These are phyloP conservation scores for Trypanosoma platydactyli DNA, from an alignment of 208 protist genomes.

Conservation along the genomic window DNA sequence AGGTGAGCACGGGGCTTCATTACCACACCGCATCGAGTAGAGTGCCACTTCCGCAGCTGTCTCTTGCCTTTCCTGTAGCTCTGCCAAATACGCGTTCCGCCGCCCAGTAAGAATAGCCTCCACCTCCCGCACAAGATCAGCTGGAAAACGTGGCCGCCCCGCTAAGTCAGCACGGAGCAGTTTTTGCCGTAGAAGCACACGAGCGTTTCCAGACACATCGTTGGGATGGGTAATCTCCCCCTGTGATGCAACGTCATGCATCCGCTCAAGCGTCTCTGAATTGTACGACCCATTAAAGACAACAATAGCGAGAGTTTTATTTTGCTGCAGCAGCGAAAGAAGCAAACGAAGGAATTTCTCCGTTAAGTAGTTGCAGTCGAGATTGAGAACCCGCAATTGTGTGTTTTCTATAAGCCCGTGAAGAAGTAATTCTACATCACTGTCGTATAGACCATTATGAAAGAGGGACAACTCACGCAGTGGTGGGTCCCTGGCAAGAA, in stretches of 20 bases:
- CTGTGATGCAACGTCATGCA: constrained; percentile 6
- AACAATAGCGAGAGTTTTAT: constrained; percentile 40
- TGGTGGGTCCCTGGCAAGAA: constrained; percentile 39
- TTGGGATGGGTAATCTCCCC: constrained; percentile 13
- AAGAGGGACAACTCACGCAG: constrained; percentile 57
- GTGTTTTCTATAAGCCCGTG: constrained; percentile 43
- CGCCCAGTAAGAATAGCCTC: constrained; percentile 31
- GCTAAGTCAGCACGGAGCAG: constrained; percentile 34
- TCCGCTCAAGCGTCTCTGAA: constrained; percentile 28
- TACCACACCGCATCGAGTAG: neutral
- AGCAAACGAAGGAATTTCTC: constrained; percentile 32
- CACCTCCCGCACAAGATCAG: constrained; percentile 29
- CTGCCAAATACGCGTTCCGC: constrained; percentile 30
- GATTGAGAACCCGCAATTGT: constrained; percentile 41
- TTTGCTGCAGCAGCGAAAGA: constrained; percentile 34
- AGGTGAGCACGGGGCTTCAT: constrained; percentile 8
- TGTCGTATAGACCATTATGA: constrained; percentile 64
- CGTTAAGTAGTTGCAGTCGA: constrained; percentile 50
- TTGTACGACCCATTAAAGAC: constrained; percentile 44
- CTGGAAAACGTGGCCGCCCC: constrained; percentile 34
- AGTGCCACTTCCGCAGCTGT: neutral
- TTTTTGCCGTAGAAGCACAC: constrained; percentile 25
- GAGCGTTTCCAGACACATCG: constrained; percentile 23
- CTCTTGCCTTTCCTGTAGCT: constrained; percentile 23
- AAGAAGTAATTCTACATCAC: constrained; percentile 44